A percentile compares a stretch with the other conserved stretches of the same genome.
phyloP scores from a whole-genome alignment of 768 basidiomycete species.

The Lactarius sp. region DNA sequence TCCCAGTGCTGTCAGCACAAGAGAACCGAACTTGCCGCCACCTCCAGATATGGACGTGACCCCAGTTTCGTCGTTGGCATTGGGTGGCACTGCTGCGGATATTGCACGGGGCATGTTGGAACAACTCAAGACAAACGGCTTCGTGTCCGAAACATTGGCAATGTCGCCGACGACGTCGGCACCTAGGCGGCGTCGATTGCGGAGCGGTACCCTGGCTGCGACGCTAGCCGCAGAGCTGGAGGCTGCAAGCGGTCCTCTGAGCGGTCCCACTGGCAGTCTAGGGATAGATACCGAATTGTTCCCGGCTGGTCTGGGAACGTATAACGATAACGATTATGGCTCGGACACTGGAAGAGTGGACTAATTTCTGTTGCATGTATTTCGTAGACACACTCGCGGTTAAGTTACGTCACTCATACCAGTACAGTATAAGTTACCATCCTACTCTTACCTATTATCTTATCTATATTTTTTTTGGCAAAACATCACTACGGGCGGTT shows the following conservation, averaged over 20 bases:
- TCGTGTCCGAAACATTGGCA: slow-evolving; percentile 34
- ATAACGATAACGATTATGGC: slow-evolving; percentile 2
- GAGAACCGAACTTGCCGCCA: slow-evolving; percentile 33
- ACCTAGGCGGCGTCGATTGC: slow-evolving; percentile 27
- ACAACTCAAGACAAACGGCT: slow-evolving; percentile 65
- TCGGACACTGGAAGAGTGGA: slow-evolving; percentile 23
- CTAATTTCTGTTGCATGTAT: slow-evolving; percentile 15
- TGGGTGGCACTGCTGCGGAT: slow-evolving; percentile 46
- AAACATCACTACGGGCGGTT: background rate
- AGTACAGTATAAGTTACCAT: background rate
- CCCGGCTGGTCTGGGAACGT: slow-evolving; percentile 3
- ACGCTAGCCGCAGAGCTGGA: slow-evolving; percentile 25
- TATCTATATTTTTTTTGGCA: slow-evolving; percentile 11
- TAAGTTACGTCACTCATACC: background rate
- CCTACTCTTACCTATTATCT: slow-evolving; percentile 10
- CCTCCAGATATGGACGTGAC: slow-evolving; percentile 26
- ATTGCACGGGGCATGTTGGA: slow-evolving; percentile 74
- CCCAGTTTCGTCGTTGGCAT: slow-evolving; percentile 30
- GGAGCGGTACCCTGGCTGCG: slow-evolving; percentile 19
- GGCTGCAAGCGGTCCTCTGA: slow-evolving; percentile 14
- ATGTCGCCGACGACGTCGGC: slow-evolving; percentile 25
- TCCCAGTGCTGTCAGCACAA: slow-evolving; percentile 37
- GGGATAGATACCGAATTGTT: background rate
- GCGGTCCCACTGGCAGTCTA: slow-evolving; percentile 9
- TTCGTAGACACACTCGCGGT: slow-evolving; percentile 5